These are phyloP conservation scores for Scleroderma bovista DNA, from an alignment of 768 basidiomycete species.

Conservation along the genomic window DNA sequence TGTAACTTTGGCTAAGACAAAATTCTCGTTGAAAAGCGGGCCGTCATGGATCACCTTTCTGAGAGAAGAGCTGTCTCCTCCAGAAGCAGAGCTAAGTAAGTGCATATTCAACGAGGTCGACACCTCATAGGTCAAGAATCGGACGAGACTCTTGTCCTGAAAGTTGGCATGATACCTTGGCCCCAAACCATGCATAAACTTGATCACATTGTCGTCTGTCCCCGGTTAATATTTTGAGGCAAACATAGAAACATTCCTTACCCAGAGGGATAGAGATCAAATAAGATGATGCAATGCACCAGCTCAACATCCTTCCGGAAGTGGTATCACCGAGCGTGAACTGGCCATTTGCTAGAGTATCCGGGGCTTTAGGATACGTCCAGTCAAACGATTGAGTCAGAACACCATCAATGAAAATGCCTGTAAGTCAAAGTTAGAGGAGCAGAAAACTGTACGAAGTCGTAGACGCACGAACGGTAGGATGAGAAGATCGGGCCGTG, in stretches of 20 bases:
- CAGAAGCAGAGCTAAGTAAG: slow-evolving; percentile 46
- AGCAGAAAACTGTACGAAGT: background rate
- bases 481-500: slow-evolving; percentile 47
- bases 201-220: slow-evolving; percentile 63
- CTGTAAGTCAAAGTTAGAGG: slow-evolving; percentile 30
- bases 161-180: slow-evolving; percentile 74
- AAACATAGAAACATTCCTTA: slow-evolving; percentile 22
- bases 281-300: slow-evolving; percentile 67
- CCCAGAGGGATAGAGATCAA: slow-evolving; percentile 55
- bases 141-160: slow-evolving; percentile 63
- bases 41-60: slow-evolving; percentile 39
- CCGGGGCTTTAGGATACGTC: slow-evolving; percentile 52
- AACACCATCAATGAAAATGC: slow-evolving; percentile 70
- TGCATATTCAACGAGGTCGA: slow-evolving; percentile 81
- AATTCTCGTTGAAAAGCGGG: slow-evolving; percentile 31
- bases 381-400: slow-evolving; percentile 59
- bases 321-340: slow-evolving; percentile 56
- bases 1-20: slow-evolving; percentile 38
- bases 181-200: slow-evolving; percentile 76
- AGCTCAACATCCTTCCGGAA: slow-evolving; percentile 33
- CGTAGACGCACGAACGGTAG: slow-evolving; percentile 52
- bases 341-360: slow-evolving; percentile 26
- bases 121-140: slow-evolving; percentile 81
- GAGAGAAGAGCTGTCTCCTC: slow-evolving; percentile 31
- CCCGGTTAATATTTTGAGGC: slow-evolving; percentile 10